Evolutionary conservation across 306 rosid genomes (phyloP).

Genomic region (Inga laurina): DNA sequence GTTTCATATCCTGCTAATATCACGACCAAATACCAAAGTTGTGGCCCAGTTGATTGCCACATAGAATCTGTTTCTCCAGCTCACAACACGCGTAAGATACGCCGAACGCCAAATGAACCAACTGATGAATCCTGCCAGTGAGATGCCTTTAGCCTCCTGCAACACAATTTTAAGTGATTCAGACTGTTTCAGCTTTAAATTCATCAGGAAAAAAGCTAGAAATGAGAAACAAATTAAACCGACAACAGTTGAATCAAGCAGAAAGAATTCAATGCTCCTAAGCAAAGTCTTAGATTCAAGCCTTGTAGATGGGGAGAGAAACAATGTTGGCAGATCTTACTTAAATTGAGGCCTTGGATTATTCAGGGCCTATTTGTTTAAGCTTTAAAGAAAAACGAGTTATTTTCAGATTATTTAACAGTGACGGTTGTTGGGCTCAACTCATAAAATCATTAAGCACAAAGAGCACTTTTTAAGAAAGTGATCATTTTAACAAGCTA

Average conservation of each 20-base stretch:
- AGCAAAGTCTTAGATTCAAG: background rate
- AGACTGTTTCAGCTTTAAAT: background rate
- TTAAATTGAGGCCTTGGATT: background rate
- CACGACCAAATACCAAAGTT: conserved; percentile 87
- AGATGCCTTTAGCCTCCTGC: conserved; percentile 79
- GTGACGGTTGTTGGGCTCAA: background rate
- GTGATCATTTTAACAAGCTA: background rate
- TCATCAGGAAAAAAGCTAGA: background rate
- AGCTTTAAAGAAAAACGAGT: background rate
- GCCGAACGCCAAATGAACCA: conserved; percentile 94
- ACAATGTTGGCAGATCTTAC: background rate
- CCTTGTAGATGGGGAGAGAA: background rate
- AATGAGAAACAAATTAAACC: background rate
- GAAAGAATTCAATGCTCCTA: background rate
- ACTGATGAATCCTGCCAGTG: conserved; percentile 84
- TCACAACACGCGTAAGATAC: conserved; percentile 81
- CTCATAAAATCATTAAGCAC: background rate
- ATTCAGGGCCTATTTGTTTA: background rate
- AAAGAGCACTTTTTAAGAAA: background rate
- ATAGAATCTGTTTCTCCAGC: conserved; percentile 97
- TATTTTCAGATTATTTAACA: background rate
- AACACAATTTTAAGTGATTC: conserved; percentile 25
- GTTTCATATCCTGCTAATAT: conserved; percentile 80
- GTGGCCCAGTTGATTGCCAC: conserved; percentile 96
- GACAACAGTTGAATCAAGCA: background rate